Evolutionary conservation across 202 grass and related monocot species (phyloP).

Genomic region (Hordeum pubiflorum): DNA sequence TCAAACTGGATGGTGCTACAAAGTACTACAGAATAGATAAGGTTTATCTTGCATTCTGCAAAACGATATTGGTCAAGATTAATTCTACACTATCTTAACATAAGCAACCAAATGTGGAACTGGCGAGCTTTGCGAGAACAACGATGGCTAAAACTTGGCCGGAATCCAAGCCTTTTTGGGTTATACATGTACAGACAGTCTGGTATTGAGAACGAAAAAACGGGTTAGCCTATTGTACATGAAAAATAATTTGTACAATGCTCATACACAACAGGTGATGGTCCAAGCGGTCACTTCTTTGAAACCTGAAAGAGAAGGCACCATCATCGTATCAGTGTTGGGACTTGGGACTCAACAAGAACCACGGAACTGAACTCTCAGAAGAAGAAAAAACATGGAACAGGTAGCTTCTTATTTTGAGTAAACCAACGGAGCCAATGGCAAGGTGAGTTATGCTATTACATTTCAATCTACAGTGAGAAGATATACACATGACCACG

Average conservation of each 20-base stretch:
- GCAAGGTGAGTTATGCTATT: not conserved
- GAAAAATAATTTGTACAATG: constrained; percentile 39
- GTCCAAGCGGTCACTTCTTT: constrained; percentile 39
- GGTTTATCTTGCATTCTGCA: constrained; percentile 30
- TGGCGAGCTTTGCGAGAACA: not conserved
- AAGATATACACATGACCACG: not conserved
- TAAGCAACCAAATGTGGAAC: not conserved
- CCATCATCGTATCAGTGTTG: not conserved
- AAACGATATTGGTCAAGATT: not conserved
- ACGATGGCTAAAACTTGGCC: not conserved
- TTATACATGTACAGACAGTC: constrained; percentile 32
- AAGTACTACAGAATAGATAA: constrained; percentile 10
- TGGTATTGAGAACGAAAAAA: constrained; percentile 12
- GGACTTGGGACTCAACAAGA: not conserved
- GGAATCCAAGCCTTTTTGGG: not conserved
- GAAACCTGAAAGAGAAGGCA: constrained; percentile 31
- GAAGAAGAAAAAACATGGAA: not conserved
- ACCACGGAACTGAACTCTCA: not conserved
- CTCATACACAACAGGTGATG: constrained; percentile 15
- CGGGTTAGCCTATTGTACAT: constrained; percentile 44
- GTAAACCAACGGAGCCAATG: not conserved
- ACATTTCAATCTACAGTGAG: not conserved
- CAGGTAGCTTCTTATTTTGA: not conserved
- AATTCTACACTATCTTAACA: constrained; percentile 8
- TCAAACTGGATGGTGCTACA: constrained; percentile 11